Evolutionary conservation across 257 asterid genomes (phyloP).

Genomic region (Solanum etuberosum): DNA sequence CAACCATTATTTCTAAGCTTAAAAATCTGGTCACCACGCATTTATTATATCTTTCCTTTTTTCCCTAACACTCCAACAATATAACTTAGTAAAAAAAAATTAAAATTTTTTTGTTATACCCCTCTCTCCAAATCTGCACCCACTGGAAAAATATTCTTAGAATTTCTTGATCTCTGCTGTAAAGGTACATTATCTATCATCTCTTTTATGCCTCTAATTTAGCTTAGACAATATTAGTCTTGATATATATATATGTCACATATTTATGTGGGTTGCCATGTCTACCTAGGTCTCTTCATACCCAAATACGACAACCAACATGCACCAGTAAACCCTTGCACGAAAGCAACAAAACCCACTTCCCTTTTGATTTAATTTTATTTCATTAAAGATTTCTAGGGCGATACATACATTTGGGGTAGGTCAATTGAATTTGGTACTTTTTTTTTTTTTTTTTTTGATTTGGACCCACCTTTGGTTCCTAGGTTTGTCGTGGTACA

Average conservation of each 20-base stretch:
- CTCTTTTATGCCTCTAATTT: background rate
- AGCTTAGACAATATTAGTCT: background rate
- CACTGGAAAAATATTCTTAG: background rate
- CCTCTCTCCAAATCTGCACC: background rate
- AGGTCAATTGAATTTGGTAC: background rate
- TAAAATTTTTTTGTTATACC: background rate
- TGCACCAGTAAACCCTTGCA: background rate
- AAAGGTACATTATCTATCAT: conserved; percentile 1
- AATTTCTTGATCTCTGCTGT: background rate
- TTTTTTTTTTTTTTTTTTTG: background rate
- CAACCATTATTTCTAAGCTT: conserved; percentile 1
- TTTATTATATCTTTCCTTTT: background rate
- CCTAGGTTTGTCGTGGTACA: background rate
- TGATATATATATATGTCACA: background rate
- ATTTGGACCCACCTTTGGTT: conserved; percentile 3
- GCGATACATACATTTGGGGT: background rate
- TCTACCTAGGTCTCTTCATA: background rate
- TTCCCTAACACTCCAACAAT: conserved; percentile 1
- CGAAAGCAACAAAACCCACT: background rate
- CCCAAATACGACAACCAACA: background rate
- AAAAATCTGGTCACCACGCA: conserved; percentile 8
- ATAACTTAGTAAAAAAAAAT: conserved; percentile 1
- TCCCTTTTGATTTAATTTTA: background rate
- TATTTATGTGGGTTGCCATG: conserved; percentile 3
- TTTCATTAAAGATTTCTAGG: background rate